Evolutionary conservation across 139 green algal genomes (phyloP).

Genomic region (Chloropicon primus): DNA sequence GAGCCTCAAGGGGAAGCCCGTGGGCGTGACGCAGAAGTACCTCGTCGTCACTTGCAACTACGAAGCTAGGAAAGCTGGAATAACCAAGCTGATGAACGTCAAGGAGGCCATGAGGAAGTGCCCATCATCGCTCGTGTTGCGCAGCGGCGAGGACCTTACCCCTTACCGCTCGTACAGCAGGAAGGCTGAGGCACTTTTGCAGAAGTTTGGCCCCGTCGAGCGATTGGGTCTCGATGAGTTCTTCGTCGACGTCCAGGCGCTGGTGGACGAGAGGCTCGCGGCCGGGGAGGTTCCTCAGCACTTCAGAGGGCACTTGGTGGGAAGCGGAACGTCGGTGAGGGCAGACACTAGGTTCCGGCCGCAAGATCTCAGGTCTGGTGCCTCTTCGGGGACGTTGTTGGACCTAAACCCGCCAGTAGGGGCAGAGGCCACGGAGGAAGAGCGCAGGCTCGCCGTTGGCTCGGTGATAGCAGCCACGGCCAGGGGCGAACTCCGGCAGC

Average conservation of each 20-base stretch:
- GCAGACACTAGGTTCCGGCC: not conserved
- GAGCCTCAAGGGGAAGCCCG: conserved; percentile 16
- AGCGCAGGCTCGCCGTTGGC: not conserved
- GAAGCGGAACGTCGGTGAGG: not conserved
- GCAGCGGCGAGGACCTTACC: conserved; percentile 50
- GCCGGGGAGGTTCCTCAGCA: not conserved
- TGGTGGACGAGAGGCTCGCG: not conserved
- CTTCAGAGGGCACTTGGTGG: not conserved
- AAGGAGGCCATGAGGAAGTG: conserved; percentile 35
- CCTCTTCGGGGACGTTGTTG: not conserved
- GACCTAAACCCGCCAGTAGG: too few species aligned
- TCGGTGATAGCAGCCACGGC: not conserved
- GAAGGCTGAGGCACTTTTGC: conserved; percentile 18
- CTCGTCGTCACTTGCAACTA: conserved; percentile 78
- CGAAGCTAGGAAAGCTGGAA: conserved; percentile 36
- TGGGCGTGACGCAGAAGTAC: conserved; percentile 63
- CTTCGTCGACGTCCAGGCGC: not conserved
- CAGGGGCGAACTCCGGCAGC: not conserved
- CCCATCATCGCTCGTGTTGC: conserved; percentile 38
- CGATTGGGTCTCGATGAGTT: not conserved
- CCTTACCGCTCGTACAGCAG: conserved; percentile 34
- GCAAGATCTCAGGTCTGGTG: not conserved
- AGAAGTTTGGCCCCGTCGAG: conserved; percentile 42
- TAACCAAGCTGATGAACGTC: conserved; percentile 67
- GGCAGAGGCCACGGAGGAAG: not conserved